Percentiles rank a stretch among this genome's conserved stretches.
Evolutionary conservation across 2,329 filamentous ascomycete species (phyloP).

Genomic region (Colletotrichum tropicale): DNA sequence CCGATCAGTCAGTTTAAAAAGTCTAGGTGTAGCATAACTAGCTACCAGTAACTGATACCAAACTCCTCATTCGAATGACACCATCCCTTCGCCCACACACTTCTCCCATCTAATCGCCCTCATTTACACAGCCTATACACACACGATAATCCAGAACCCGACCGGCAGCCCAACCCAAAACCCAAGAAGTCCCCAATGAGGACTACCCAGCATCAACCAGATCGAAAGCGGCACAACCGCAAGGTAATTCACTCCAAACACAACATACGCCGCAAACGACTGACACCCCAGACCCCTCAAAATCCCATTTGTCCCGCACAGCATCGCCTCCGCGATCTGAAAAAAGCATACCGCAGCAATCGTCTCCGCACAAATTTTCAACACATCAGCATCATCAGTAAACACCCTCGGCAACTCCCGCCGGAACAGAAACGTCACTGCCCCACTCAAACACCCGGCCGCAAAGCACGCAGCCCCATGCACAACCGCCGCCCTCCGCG

Average conservation of each 20-base stretch:
- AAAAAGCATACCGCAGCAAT: accelerated
- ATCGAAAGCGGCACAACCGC: not conserved
- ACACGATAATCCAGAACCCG: not conserved
- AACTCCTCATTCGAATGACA: no score
- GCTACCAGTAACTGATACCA: no score
- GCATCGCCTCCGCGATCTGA: not conserved
- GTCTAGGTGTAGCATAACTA: no score
- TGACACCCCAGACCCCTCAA: not conserved
- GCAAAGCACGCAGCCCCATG: not conserved
- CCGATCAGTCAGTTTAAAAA: no score
- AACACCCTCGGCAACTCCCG: not conserved
- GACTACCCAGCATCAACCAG: not conserved
- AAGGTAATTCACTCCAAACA: not conserved
- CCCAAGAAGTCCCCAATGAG: accelerated
- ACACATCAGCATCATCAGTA: not conserved
- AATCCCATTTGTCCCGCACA: not conserved
- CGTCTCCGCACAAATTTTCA: not conserved
- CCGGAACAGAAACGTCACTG: not conserved
- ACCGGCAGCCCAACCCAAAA: not conserved
- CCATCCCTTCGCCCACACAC: not conserved
- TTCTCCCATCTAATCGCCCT: not conserved
- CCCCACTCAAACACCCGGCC: not conserved
- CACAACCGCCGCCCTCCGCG: not conserved
- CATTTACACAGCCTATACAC: not conserved
- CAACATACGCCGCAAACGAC: not conserved